Evolutionary conservation across 352 stramenopile genomes (phyloP).

Genomic region (Phytophthora syringae): DNA sequence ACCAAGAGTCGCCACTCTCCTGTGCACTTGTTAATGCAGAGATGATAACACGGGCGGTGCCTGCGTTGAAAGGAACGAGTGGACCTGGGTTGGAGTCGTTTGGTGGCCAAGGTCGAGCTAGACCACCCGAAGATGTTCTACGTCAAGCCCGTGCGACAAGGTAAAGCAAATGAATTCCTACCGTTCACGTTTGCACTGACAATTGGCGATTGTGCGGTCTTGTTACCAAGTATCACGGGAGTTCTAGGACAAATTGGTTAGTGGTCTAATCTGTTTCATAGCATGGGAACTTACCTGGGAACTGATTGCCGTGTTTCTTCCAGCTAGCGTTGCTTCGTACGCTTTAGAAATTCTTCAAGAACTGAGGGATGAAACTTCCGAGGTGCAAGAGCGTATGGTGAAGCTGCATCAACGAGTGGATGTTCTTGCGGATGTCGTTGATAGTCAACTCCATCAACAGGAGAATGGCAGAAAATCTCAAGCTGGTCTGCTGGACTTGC

Average conservation of each 20-base stretch:
- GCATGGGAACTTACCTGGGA: neutral
- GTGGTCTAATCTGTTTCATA: neutral
- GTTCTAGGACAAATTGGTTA: slow-evolving; percentile 63
- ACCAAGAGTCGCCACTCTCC: neutral
- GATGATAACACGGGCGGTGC: slow-evolving; percentile 32
- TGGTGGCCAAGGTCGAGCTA: slow-evolving; percentile 12
- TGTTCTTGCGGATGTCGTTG: slow-evolving; percentile 36
- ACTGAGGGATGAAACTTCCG: slow-evolving; percentile 45
- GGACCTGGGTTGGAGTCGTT: slow-evolving; percentile 17
- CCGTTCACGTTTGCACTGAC: too few relatives aligned
- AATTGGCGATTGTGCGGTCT: neutral
- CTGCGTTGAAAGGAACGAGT: slow-evolving; percentile 17
- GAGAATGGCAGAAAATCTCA: neutral
- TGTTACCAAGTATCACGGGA: slow-evolving; percentile 46
- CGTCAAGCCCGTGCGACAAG: slow-evolving; percentile 51
- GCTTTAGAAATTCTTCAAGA: slow-evolving; percentile 62
- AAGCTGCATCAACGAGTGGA: slow-evolving; percentile 42
- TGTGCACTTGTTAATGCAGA: neutral
- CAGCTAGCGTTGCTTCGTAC: slow-evolving; percentile 55
- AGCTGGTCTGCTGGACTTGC: slow-evolving; percentile 10
- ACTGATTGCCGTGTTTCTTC: neutral
- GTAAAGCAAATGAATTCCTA: slow-evolving; percentile 1
- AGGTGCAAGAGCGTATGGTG: slow-evolving; percentile 35
- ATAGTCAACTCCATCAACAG: slow-evolving; percentile 12
- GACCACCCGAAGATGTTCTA: slow-evolving; percentile 51